A percentile compares a stretch with the other conserved stretches of the same genome.
Evolutionary conservation across 164 flowering plant species (phyloP).

Genomic region (Vitis labrusca): DNA sequence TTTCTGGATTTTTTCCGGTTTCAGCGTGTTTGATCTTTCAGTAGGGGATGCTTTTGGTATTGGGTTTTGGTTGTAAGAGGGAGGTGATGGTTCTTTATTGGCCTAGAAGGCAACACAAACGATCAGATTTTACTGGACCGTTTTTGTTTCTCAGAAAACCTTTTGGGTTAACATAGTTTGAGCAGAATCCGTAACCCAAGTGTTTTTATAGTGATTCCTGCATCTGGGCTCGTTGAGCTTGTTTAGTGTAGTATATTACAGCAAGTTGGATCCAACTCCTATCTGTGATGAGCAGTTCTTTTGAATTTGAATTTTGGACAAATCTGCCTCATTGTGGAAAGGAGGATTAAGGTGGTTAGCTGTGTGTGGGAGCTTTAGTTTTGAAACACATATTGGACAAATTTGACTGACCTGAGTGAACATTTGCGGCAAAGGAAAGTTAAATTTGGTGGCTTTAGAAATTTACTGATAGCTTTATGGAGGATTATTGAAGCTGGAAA

Average conservation of each 20-base stretch:
- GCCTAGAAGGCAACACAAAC: constrained; percentile 21
- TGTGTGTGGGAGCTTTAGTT: too few species aligned
- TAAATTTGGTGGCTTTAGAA: constrained; percentile 11
- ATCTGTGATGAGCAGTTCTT: not conserved
- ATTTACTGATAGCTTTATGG: constrained; percentile 24
- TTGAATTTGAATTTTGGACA: not conserved
- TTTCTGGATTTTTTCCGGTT: constrained; percentile 11
- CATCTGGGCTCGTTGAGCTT: constrained; percentile 9
- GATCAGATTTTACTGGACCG: constrained; percentile 23
- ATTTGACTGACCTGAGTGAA: not conserved
- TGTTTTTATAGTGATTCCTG: not conserved
- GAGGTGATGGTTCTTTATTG: constrained; percentile 29
- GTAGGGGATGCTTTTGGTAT: constrained; percentile 29
- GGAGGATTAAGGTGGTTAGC: too few species aligned
- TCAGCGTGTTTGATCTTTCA: constrained; percentile 6
- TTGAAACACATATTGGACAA: not conserved
- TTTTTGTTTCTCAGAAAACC: constrained; percentile 29
- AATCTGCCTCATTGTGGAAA: not conserved
- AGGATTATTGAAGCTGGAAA: constrained; percentile 58
- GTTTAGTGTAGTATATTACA: not conserved
- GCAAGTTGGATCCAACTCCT: too few species aligned
- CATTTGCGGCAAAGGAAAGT: not conserved
- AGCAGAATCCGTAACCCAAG: not conserved
- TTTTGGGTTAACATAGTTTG: constrained; percentile 37
- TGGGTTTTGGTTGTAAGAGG: constrained; percentile 18